Conservation (phyloP, 345 rosid species). For the Eucalyptus melliodora region DNA sequence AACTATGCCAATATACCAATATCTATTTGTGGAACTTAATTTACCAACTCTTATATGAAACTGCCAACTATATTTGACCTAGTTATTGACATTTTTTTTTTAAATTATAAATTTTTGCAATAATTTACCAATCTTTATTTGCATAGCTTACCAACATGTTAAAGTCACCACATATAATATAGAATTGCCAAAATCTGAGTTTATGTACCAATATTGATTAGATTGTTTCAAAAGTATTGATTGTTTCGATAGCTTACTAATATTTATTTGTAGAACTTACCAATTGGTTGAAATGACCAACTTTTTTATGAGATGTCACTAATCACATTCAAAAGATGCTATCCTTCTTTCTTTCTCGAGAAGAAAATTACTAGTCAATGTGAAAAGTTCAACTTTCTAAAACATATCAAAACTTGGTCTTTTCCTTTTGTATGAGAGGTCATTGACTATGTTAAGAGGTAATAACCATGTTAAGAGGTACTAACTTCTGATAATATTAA, state of each 20-base stretch:
- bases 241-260: neutral
- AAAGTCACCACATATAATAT: too few relatives aligned
- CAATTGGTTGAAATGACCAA: neutral
- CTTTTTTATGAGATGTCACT: neutral
- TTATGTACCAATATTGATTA: neutral
- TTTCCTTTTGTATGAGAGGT: too few relatives aligned
- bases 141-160: neutral
- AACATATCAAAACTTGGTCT: neutral
- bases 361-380: neutral
- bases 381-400: neutral
- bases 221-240: neutral
- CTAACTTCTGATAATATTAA: neutral
- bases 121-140: too few relatives aligned
- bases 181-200: too few relatives aligned
- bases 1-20: too few relatives aligned
- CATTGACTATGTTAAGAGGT: too few relatives aligned
- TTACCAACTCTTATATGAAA: too few relatives aligned
- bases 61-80: too few relatives aligned
- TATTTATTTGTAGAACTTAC: neutral
- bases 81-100: too few relatives aligned
- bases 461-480: too few relatives aligned
- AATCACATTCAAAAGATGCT: neutral
- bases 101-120: too few relatives aligned
- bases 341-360: neutral
- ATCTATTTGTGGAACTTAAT: too few relatives aligned